These are phyloP conservation scores for Trichothecium roseum DNA, from an alignment of 2,329 filamentous ascomycete genomes.

Conservation along the genomic window DNA sequence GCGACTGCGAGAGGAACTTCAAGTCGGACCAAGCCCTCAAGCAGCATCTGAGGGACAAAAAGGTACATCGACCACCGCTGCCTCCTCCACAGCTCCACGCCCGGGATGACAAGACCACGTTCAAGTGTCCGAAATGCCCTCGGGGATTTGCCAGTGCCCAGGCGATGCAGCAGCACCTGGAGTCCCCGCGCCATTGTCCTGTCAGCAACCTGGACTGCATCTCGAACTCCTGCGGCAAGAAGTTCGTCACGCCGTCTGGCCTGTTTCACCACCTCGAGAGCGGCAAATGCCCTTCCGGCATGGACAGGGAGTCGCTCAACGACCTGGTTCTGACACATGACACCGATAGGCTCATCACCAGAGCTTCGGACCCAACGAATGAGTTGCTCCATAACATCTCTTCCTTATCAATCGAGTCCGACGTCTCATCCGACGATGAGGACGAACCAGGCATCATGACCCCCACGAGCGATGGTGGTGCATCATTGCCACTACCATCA, in stretches of 20 bases:
- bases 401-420: background rate
- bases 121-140: background rate
- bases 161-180: background rate
- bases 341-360: conserved; percentile 1
- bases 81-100: too few relatives aligned
- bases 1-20: conserved; percentile 3
- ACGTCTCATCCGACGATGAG: background rate
- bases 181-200: conserved; percentile 5
- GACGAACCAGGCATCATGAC: background rate
- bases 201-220: conserved; percentile 6
- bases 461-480: background rate
- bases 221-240: conserved; percentile 4
- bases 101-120: background rate
- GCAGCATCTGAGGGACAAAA: conserved; percentile 1
- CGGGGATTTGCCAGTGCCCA: background rate
- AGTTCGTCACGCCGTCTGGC: conserved; percentile 6
- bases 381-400: too few relatives aligned
- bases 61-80: too few relatives aligned
- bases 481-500: background rate
- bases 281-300: conserved; percentile 7
- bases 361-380: too few relatives aligned
- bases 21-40: background rate
- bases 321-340: background rate
- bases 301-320: conserved; percentile 3
- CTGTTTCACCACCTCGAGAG: conserved; percentile 9